Evolutionary conservation across 805 yeast species (phyloP).

Genomic region (Metschnikowia peoriensis): DNA sequence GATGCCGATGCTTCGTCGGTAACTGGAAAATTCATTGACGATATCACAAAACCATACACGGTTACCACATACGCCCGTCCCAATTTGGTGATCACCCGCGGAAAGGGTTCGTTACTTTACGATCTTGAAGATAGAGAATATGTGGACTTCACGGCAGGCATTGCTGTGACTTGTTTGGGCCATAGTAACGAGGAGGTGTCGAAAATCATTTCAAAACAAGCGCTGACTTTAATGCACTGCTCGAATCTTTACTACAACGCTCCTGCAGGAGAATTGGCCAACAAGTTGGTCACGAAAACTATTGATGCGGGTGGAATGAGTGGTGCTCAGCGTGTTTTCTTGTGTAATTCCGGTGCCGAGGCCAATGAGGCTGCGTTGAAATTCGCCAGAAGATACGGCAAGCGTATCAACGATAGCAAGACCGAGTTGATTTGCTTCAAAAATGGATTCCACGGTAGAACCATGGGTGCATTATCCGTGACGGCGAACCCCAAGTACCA

Average conservation of each 20-base stretch:
- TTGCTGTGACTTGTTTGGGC: slow-evolving; percentile 95
- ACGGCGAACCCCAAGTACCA: slow-evolving; percentile 94
- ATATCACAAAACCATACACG: slow-evolving; percentile 49
- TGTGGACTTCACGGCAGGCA: slow-evolving; percentile 92
- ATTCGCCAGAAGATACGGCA: slow-evolving; percentile 78
- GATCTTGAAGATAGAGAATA: slow-evolving; percentile 78
- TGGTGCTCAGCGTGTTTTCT: slow-evolving; percentile 70
- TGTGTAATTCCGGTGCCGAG: slow-evolving; percentile 60
- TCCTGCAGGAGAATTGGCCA: slow-evolving; percentile 78
- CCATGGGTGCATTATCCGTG: slow-evolving; percentile 89
- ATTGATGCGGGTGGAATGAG: slow-evolving; percentile 73
- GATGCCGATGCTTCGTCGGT: slow-evolving; percentile 33
- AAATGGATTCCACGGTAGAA: slow-evolving; percentile 91
- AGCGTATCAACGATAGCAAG: slow-evolving; percentile 50
- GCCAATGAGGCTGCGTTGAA: slow-evolving; percentile 61
- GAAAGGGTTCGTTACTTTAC: slow-evolving; percentile 75
- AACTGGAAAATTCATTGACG: slow-evolving; percentile 42
- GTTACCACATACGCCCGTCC: slow-evolving; percentile 85
- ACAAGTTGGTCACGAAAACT: slow-evolving; percentile 68
- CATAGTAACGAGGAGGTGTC: slow-evolving; percentile 78
- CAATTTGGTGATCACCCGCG: slow-evolving; percentile 70
- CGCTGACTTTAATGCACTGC: slow-evolving; percentile 70
- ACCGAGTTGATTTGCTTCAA: slow-evolving; percentile 82
- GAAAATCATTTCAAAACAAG: slow-evolving; percentile 69
- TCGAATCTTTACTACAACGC: slow-evolving; percentile 84